Base-by-base conservation (phyloP, 2,329 filamentous ascomycete species). In the Hypoxylon sp. region DNA sequence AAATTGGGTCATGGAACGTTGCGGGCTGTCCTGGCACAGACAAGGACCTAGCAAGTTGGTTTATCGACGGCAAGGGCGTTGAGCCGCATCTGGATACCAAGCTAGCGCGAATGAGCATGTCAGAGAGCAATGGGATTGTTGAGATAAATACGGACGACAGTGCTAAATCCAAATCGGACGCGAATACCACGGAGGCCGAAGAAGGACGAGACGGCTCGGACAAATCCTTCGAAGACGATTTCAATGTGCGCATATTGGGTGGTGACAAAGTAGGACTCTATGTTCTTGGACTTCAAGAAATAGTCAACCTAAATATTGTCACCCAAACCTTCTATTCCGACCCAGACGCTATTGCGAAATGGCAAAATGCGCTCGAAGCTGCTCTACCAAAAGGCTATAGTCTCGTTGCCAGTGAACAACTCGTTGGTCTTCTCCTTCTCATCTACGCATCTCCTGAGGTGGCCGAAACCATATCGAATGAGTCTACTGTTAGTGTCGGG, bases 1-100 rank as follows among this genome's bases (percentile, higher is more conserved):
- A 97, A 73, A 81, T 99, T 41, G 94, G 93, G 30, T 88, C 90
- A 0, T 99, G 94, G 94, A 99, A 99, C 71, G 90, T 96, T 11
- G 94, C 91, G 3, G 86, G 88, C 1, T 86, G 89, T 59, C 84
- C 89, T 8, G 91, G 89, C 16, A 91, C 91, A 0, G 91, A 96
- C 70, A 89, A 90, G 61, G 94, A 97, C 67, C 75, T 99, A 4
- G 88, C 84, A 5, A 84, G 82, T 21, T 99, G 94, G 94, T 97
- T 99, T 68, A 81, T 95, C 5, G 78, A 85, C 7, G 89, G 88
- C 11, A 83, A 88, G 64, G 90, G 89, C 4, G 72, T 92, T 5
- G 84, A 88, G 47, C 78, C 86, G 37, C 73, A 76, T 8, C 71
- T 93, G 35, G 82, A 87, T 51, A 77, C 86, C 44, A 74, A 76